Evolutionary conservation across 1,284 basidiomycete genomes (phyloP), one percentile per base, ranked within the genome.

Genomic region (Tilletia setariae): DNA sequence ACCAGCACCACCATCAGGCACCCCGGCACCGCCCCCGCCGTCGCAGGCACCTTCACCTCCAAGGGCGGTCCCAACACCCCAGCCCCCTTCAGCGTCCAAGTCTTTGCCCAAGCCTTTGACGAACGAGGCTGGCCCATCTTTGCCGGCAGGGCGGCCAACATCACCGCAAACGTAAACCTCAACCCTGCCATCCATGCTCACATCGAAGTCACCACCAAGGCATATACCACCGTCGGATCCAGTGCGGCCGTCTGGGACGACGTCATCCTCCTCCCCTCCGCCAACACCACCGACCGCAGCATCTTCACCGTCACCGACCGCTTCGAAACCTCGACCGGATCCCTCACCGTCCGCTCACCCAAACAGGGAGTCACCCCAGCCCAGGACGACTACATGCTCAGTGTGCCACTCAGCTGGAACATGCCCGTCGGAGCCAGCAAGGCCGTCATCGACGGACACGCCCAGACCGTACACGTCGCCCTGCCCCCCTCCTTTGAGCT

Each of bases 401-500:
- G 68, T 28, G 72, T 77, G 21, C 78, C 78, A 15, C 75, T 79
- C 68, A 69, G 74, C 43, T 68, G 73, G 46, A 76, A 74, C n/a
- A 49, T 79, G 65, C 78, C 78, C 1, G 47, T 78, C 21, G 78
- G 78, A 51, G 72, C 73, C 47, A 63, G 75, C 35, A 77, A 75
- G 7, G 65, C 75, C n/a, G 69, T 77, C 63, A 70, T 78, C 30
- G 76, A 79, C 51, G 78, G 78, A 65, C 72, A 79, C 46, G 66
- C 73, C 67, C 72, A 76, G 66, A 62, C 71, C 16, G 70, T 74
- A n/a, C 68, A 75, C 13, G 78, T 79, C 1, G 68, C 78, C 46
- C 67, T 79, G 19, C 78, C 78, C 19, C 78, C 78, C 25, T 75
- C 73, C 43, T 79, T 75, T 56, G 78, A 79, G 66, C 75, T 79